Base-by-base conservation (phyloP, 164 flowering plant species). In the Euptelea pleiosperma region DNA sequence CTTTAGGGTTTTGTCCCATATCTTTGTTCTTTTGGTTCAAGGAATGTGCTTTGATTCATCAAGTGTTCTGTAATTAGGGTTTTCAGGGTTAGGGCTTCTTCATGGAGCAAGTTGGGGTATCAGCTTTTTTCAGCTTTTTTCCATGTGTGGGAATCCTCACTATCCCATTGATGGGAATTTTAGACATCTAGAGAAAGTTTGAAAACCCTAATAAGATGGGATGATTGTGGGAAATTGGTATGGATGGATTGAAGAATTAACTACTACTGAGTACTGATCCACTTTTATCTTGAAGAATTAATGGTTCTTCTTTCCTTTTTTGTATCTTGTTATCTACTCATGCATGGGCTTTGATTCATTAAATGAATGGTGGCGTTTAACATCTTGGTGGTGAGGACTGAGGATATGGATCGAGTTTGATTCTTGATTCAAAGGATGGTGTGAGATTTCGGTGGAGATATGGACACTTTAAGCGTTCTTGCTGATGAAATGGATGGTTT, bases 31-130 rank as follows among this genome's bases (percentile, higher is more conserved):
- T 49, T 31, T 41, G 35, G 24, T 33, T 28, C 15, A 45, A 34
- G 34, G 52, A 49, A 58, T 37, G 37, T 55, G 47, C 11, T 37
- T 21, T 24, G 19, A 31, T 58, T 50, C 40, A 43, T 42, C 8
- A n/a, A 36, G 30, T 6, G 22, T 31, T n/a, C 24, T 28, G 33
- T 33, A 31, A 25, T 12, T 48, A 52, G 52, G 53, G 30, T 59
- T 55, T 57, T 19, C 35, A 66, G 60, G 37, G 60, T 52, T 49
- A 49, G 59, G 69, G 66, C 51, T 55, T 52, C 57, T 65, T 16
- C 40, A 21, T 36, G 29, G 43, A 41, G 53, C 43, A 55, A 67
- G 58, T 34, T 43, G 58, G 55, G 39, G 12, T 21, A 3, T 22
- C 14, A 9, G 12, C 12, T 31, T 19, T 24, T 58, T 50, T 40